Evolutionary conservation across 768 basidiomycete species (phyloP).

Genomic region (Pleurotus platypus): DNA sequence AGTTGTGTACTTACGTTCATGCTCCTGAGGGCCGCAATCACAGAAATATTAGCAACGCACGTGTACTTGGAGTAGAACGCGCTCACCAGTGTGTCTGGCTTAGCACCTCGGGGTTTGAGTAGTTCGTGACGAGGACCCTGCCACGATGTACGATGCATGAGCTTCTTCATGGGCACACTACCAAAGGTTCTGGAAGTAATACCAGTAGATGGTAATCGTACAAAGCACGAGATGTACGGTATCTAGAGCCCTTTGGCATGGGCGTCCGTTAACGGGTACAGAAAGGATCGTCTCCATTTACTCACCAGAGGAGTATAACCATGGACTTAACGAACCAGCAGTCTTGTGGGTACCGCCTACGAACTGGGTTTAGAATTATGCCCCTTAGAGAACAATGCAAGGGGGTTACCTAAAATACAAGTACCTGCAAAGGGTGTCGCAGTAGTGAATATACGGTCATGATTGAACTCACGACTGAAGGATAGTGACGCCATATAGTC

Average conservation of each 20-base stretch:
- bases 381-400: background rate
- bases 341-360: slow-evolving; percentile 38
- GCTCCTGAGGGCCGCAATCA: slow-evolving; percentile 26
- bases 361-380: background rate
- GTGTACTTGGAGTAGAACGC: background rate
- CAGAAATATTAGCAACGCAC: background rate
- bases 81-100: slow-evolving; percentile 36
- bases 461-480: slow-evolving; percentile 32
- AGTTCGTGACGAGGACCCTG: slow-evolving; percentile 48
- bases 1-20: slow-evolving; percentile 30
- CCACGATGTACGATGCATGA: background rate
- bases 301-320: slow-evolving; percentile 34
- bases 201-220: slow-evolving; percentile 44
- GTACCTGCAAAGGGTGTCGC: slow-evolving; percentile 23
- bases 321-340: slow-evolving; percentile 33
- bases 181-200: background rate
- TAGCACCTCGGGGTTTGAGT: slow-evolving; percentile 32
- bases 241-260: slow-evolving; percentile 32
- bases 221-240: slow-evolving; percentile 41
- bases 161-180: too few relatives aligned
- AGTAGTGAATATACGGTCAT: background rate
- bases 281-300: too few relatives aligned
- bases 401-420: slow-evolving; percentile 35
- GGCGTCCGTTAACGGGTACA: background rate
- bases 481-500: slow-evolving; percentile 45